Percentiles rank a stretch among this genome's conserved stretches.
phyloP scores from a whole-genome alignment of 1,284 basidiomycete species.

The Fomitopsis palustris region DNA sequence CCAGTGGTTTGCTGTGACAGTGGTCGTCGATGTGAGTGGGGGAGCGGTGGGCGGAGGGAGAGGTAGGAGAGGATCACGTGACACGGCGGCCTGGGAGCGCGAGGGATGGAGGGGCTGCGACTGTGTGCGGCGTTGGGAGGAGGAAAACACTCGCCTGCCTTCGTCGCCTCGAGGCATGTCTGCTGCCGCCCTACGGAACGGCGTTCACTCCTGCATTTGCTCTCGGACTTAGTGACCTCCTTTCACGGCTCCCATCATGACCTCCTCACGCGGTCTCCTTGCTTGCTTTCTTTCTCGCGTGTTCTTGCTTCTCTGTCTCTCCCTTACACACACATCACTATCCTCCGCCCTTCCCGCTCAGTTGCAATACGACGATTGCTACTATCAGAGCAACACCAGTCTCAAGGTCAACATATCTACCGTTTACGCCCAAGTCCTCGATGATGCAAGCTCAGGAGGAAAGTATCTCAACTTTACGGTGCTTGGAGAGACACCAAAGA shows the following conservation, averaged over 20 bases:
- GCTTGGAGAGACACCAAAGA: slow-evolving; percentile 52
- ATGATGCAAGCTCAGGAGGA: slow-evolving; percentile 36
- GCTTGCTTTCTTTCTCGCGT: slow-evolving; percentile 15
- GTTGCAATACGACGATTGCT: slow-evolving; percentile 49
- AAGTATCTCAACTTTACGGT: slow-evolving; percentile 63
- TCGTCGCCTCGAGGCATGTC: slow-evolving; percentile 4
- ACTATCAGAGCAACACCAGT: slow-evolving; percentile 41
- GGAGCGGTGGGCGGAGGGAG: background rate
- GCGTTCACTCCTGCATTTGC: background rate
- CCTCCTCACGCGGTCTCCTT: slow-evolving; percentile 15
- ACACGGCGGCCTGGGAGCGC: background rate
- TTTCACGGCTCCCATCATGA: slow-evolving; percentile 15
- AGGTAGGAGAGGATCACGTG: background rate
- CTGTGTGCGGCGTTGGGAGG: background rate
- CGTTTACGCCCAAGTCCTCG: slow-evolving; percentile 72
- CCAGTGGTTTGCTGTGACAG: background rate
- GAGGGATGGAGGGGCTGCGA: background rate
- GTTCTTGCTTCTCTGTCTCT: slow-evolving; percentile 18
- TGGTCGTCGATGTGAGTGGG: background rate
- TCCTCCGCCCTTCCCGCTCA: slow-evolving; percentile 29
- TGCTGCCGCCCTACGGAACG: background rate
- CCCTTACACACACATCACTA: slow-evolving; percentile 14
- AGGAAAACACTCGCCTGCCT: background rate
- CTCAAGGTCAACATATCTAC: slow-evolving; percentile 65
- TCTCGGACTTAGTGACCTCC: background rate